Conservation (phyloP, 2,329 filamentous ascomycete genomes). For the Colletotrichum tanaceti region DNA sequence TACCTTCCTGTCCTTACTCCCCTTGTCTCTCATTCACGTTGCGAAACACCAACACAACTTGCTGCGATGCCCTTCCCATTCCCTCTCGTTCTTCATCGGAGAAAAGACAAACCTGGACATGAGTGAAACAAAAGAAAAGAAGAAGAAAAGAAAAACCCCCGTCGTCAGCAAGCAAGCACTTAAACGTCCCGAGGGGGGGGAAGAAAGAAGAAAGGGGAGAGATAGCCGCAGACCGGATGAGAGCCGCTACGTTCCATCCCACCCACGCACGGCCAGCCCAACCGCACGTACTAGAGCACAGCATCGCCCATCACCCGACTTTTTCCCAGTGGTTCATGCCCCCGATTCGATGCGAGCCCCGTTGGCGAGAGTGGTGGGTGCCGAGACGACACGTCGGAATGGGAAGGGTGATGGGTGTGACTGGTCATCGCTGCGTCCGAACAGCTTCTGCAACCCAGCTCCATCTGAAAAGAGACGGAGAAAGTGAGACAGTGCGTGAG, state of each 20-base stretch:
- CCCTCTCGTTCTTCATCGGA: background rate
- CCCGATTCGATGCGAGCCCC: constrained; percentile 17
- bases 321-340: constrained; percentile 1
- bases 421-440: background rate
- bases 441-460: constrained; percentile 1
- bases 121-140: background rate
- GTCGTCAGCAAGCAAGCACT: background rate
- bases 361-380: background rate
- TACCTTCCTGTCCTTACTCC: background rate
- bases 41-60: constrained; percentile 8
- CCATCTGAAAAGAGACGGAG: background rate
- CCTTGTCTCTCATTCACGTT: constrained; percentile 7
- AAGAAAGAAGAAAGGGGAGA: background rate
- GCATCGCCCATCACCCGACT: background rate
- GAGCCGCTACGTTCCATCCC: background rate
- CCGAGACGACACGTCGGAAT: background rate
- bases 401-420: background rate
- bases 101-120: background rate
- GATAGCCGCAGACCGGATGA: background rate
- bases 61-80: background rate
- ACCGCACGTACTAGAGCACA: constrained; percentile 5
- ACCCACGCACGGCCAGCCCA: background rate
- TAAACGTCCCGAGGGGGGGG: background rate
- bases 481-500: background rate
- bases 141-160: background rate